phyloP scores from a whole-genome alignment of 1,139 yeast genomes.

The Kodamaea plutei region DNA sequence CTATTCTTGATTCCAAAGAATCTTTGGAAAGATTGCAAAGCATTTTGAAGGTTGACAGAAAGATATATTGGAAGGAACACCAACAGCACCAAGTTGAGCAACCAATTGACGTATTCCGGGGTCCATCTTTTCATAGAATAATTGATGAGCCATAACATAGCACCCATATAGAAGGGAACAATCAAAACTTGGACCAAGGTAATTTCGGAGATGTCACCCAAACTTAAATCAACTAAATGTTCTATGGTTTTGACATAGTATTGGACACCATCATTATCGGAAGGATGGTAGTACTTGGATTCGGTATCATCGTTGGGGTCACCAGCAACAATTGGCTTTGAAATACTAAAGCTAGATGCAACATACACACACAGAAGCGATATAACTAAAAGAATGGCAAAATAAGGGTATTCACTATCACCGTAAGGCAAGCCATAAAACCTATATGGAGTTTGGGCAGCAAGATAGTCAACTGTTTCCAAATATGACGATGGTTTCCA shows the following conservation, averaged over 20 bases:
- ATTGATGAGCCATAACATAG: constrained; percentile 31
- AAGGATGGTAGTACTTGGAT: constrained; percentile 41
- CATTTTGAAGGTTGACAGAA: constrained; percentile 1
- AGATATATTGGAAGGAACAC: constrained; percentile 3
- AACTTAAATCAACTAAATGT: constrained; percentile 12
- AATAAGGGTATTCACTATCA: constrained; percentile 8
- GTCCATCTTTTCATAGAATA: constrained; percentile 24
- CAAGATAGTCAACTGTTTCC: constrained; percentile 10
- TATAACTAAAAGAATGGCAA: constrained; percentile 20
- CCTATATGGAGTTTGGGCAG: constrained; percentile 11
- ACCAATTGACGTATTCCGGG: constrained; percentile 22
- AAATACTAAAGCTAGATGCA: constrained; percentile 40
- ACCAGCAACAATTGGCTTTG: constrained; percentile 41
- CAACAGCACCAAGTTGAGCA: constrained; percentile 30
- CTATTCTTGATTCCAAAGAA: constrained; percentile 9
- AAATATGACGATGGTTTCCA: constrained; percentile 1
- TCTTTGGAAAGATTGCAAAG: neutral
- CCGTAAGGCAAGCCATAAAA: constrained; percentile 3
- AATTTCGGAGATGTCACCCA: constrained; percentile 11
- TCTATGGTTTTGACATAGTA: constrained; percentile 16
- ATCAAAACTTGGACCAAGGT: constrained; percentile 24
- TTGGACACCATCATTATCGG: constrained; percentile 36
- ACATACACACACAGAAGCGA: constrained; percentile 10
- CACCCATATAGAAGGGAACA: constrained; percentile 41
- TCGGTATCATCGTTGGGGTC: constrained; percentile 29